Evolutionary conservation across 202 grass and related monocot genomes (phyloP).

Genomic region (Setaria viridis): DNA sequence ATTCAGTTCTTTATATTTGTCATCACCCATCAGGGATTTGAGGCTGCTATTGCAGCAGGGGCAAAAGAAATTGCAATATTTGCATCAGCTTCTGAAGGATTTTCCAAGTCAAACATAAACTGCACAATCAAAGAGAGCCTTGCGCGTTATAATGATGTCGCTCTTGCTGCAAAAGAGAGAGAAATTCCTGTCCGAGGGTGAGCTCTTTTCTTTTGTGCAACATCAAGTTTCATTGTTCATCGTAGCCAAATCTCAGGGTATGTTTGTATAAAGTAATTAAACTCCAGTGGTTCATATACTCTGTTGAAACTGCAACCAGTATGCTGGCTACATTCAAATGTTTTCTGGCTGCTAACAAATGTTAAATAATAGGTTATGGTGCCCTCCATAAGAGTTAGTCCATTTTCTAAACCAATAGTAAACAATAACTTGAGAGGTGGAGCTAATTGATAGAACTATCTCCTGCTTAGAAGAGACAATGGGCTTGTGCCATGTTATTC

Average conservation of each 20-base stretch:
- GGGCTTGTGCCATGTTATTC: background rate
- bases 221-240: slow-evolving; percentile 1
- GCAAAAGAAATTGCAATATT: slow-evolving; percentile 92
- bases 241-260: background rate
- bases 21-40: slow-evolving; percentile 74
- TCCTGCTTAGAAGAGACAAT: slow-evolving; percentile 7
- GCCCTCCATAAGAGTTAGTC: background rate
- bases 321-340: background rate
- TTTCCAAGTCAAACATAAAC: slow-evolving; percentile 97
- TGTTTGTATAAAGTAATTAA: background rate
- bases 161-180: slow-evolving; percentile 63
- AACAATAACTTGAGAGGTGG: background rate
- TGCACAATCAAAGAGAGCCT: slow-evolving; percentile 87
- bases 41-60: slow-evolving; percentile 78
- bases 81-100: slow-evolving; percentile 89
- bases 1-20: slow-evolving; percentile 15
- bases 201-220: slow-evolving; percentile 24
- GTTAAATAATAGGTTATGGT: background rate
- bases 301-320: background rate
- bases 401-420: background rate
- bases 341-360: background rate
- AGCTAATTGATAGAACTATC: background rate
- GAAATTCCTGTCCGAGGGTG: slow-evolving; percentile 82
- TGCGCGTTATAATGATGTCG: slow-evolving; percentile 73
- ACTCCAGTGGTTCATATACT: slow-evolving; percentile 21